phyloP scores from a whole-genome alignment of 2,329 filamentous ascomycete species.

The Tolypocladium tropicale region DNA sequence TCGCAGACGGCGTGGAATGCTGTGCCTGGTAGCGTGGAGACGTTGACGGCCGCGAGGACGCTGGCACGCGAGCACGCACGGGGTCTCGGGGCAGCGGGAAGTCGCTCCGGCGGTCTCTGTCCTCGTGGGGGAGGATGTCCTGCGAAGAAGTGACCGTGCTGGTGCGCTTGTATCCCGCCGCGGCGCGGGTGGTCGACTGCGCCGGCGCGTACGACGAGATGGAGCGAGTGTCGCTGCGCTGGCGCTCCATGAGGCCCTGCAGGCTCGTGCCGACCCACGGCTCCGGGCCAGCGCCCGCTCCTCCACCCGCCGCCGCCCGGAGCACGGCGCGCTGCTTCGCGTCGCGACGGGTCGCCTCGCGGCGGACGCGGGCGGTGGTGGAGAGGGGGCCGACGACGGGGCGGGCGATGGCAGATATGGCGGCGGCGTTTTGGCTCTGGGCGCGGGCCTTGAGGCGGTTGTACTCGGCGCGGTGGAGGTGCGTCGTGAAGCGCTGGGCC shows the following conservation, averaged over 20 bases:
- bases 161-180: not conserved
- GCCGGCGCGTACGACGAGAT: conserved; percentile 4
- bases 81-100: not conserved
- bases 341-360: conserved; percentile 9
- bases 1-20: not conserved
- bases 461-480: conserved; percentile 72
- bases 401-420: conserved; percentile 39
- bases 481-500: conserved; percentile 60
- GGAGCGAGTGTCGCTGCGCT: conserved; percentile 18
- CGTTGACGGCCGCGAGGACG: not conserved
- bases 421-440: conserved; percentile 40
- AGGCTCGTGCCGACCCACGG: conserved; percentile 23
- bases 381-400: conserved; percentile 34
- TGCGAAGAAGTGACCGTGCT: not conserved
- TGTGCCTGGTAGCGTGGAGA: not conserved
- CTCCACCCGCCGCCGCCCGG: not conserved
- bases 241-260: conserved; percentile 32
- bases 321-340: conserved; percentile 15
- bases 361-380: conserved; percentile 11
- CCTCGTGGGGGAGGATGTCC: not conserved
- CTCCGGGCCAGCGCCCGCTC: not conserved
- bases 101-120: not conserved
- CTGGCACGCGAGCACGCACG: not conserved
- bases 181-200: not conserved
- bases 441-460: conserved; percentile 51